Evolutionary conservation across 352 stramenopile genomes (phyloP), one percentile per base, ranked within the genome.

Genomic region (Globisporangium lucens): DNA sequence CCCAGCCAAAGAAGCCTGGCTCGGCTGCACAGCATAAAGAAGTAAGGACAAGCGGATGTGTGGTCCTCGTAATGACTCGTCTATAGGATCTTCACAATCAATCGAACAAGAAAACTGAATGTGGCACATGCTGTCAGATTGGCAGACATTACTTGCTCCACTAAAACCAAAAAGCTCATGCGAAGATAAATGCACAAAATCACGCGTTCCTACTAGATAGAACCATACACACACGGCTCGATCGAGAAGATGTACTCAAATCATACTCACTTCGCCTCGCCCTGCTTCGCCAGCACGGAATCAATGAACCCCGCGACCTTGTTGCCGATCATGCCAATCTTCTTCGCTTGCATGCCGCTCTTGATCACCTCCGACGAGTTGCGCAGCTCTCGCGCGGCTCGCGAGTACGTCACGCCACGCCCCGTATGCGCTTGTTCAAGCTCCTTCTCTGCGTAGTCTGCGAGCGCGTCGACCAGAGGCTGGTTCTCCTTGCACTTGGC

Each of bases 231-330:
- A 41, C 35, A 13, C 35, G 13, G 13, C 30, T 33, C 30, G 30
- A 2, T 4, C 2, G 30, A 33, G 2, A 33, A 2, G 30, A 4
- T 33, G 30, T 33, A 33, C 30, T 33, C 30, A 33, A n/a, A n/a
- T n/a, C n/a, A n/a, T 8, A 36, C 33, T 51, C 43, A 51, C 43
- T 58, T 41, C 7, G 4, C 27, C 33, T 41, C 46, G 0, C 59
- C 58, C 29, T 61, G 33, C 51, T 71, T 66, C 15, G 58, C 27
- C 24, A 93, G 59, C 20, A 76, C 68, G 13, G 75, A 67, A 10
- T 89, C 83, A 56, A 93, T 76, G 61, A 87, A 89, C 3, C 49
- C 24, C 0, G 77, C 83, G 6, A 94, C 83, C 62, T 87, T 90
- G 70, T 85, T 71, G 8, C 86, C 83, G 36, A 94, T 78, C 58